Evolutionary conservation across 2,329 filamentous ascomycete species (phyloP), one percentile per base, ranked within the genome.

Genomic region (Didymosphaeria variabile): DNA sequence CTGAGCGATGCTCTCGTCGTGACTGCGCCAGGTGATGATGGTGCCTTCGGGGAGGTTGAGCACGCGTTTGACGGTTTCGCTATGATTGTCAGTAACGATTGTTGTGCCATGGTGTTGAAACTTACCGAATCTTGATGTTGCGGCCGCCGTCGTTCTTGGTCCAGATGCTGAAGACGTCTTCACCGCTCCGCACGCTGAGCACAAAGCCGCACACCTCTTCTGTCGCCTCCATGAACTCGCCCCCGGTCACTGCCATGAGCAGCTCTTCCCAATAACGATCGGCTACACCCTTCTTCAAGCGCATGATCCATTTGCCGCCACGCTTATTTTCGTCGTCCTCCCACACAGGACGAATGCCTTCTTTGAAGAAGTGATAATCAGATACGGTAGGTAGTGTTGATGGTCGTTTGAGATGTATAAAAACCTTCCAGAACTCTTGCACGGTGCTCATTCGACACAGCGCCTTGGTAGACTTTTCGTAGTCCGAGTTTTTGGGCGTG

Each of bases 81-180:
- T 97, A 64, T 32, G 7, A 21, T 34, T 15, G 51, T 74, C 60
- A 78, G 76, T 65, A 53, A 5, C 31, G 13, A 32, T 17, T 40
- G 1, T 5, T 9, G 2, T 17, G 42, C 6, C n/a, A 42, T 5
- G 6, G 9, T 12, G 42, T 7, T 13, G 13, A 45, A 5, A 80
- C 88, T 70, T 87, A 97, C 91, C 94, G 90, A 74, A 99, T 97
- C 84, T 97, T 97, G 71, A 98, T 91, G 79, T 97, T 96, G 72
- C 93, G 90, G 65, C 93, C 93, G 47, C 93, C 94, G 74, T 97
- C 92, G 72, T 92, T 95, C 79, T 93, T 91, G 58, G 94, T 97
- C 95, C 95, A 99, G 76, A 99, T 93, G 81, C 93, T 97, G 79
- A 99, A 86, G 64, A 98, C 96, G 76, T 99, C 95, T 81, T 99